phyloP scores from a whole-genome alignment of 441 rosid species.

The Euphorbia celastroides region DNA sequence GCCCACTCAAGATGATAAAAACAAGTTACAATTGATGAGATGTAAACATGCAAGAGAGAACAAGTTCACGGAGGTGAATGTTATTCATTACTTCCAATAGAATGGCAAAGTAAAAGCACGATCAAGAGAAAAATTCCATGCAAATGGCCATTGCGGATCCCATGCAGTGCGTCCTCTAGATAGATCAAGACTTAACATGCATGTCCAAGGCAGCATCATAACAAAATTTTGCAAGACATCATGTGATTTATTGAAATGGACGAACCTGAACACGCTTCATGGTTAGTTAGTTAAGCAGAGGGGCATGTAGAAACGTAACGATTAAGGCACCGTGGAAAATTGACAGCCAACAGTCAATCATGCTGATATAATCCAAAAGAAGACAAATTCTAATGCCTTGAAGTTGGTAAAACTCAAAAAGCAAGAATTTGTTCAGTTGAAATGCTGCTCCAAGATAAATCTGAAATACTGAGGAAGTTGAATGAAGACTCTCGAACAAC shows the following conservation, averaged over 20 bases:
- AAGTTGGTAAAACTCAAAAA: background rate
- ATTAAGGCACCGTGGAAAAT: background rate
- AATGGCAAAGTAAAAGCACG: background rate
- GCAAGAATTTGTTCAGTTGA: background rate
- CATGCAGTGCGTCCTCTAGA: background rate
- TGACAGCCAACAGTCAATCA: background rate
- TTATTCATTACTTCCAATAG: background rate
- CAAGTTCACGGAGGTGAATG: background rate
- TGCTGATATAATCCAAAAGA: background rate
- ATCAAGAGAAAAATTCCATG: background rate
- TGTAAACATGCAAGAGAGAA: background rate
- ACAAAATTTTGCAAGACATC: background rate
- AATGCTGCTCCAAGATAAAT: background rate
- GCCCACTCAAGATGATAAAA: background rate
- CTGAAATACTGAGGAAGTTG: background rate
- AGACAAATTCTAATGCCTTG: background rate
- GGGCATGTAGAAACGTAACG: background rate
- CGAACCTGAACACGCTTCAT: background rate
- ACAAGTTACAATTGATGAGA: background rate
- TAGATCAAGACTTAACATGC: background rate
- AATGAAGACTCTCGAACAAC: background rate
- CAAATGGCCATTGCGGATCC: background rate
- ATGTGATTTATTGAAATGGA: background rate
- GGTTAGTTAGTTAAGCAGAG: background rate
- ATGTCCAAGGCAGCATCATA: slow-evolving; percentile 1